phyloP scores from a whole-genome alignment of 2,329 filamentous ascomycete genomes.

The Penicillium rolfsii region DNA sequence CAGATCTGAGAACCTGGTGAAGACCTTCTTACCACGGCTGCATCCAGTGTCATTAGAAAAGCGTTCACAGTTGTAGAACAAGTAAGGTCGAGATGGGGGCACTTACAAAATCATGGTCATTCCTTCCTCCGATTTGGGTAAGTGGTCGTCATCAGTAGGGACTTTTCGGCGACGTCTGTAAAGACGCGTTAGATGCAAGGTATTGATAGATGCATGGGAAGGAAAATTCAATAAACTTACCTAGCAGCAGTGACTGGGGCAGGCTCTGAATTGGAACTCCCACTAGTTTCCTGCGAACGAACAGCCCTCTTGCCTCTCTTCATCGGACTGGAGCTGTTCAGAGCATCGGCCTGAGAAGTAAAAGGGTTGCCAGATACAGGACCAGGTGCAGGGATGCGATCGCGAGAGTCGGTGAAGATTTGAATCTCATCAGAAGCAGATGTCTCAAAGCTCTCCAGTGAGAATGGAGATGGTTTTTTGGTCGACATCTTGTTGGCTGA shows the following conservation, averaged over 20 bases:
- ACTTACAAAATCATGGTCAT: slow-evolving; percentile 67
- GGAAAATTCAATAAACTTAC: neutral
- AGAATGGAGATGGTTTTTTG: slow-evolving; percentile 51
- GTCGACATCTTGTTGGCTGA: slow-evolving; percentile 53
- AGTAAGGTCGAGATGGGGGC: neutral
- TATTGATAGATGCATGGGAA: neutral
- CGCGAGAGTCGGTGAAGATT: slow-evolving; percentile 67
- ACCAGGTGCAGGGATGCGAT: slow-evolving; percentile 60
- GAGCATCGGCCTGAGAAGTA: neutral
- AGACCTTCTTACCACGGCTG: slow-evolving; percentile 65
- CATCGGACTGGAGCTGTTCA: neutral
- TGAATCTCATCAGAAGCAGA: slow-evolving; percentile 45
- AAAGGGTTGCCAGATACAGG: slow-evolving; percentile 61
- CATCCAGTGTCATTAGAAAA: neutral
- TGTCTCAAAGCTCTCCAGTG: slow-evolving; percentile 49
- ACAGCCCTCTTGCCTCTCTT: neutral
- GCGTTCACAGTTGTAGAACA: slow-evolving; percentile 30
- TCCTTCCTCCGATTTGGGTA: slow-evolving; percentile 56
- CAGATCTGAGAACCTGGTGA: slow-evolving; percentile 53
- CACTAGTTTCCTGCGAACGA: neutral
- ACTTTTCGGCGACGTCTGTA: neutral
- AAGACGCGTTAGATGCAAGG: neutral
- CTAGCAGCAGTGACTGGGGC: neutral
- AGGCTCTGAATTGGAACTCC: neutral
- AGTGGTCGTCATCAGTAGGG: neutral